Conservation (phyloP, 1,139 yeast species). For the Nakaseomyces bracarensis region DNA sequence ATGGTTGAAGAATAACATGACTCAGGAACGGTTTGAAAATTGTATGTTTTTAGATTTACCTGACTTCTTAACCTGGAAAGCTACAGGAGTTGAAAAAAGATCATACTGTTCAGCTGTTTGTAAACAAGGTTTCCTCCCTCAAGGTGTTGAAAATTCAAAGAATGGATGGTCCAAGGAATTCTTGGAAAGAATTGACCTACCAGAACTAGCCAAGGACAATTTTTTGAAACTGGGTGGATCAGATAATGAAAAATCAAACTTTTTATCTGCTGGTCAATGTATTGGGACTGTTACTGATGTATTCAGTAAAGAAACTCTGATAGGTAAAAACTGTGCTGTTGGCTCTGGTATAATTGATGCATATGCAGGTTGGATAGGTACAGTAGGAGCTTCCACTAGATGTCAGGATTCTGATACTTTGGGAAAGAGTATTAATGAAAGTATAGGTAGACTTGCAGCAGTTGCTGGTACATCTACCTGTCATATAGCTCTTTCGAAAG, state of each 20-base stretch:
- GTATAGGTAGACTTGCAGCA: conserved; percentile 86
- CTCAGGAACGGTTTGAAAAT: conserved; percentile 47
- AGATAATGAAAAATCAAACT: conserved; percentile 37
- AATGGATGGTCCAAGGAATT: conserved; percentile 90
- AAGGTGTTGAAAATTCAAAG: conserved; percentile 76
- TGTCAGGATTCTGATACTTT: conserved; percentile 37
- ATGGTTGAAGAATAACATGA: conserved; percentile 87
- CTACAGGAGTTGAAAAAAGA: conserved; percentile 80
- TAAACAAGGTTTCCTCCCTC: conserved; percentile 90
- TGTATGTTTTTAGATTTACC: conserved; percentile 88
- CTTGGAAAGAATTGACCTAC: conserved; percentile 55
- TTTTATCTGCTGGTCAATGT: conserved; percentile 78
- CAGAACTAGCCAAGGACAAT: conserved; percentile 68
- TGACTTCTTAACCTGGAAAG: conserved; percentile 82
- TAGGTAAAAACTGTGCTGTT: conserved; percentile 70
- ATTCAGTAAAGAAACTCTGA: conserved; percentile 80
- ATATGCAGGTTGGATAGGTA: conserved; percentile 97
- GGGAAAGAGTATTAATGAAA: conserved; percentile 42
- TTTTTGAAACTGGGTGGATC: conserved; percentile 80
- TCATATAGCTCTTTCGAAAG: conserved; percentile 79
- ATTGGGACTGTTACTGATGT: conserved; percentile 60
- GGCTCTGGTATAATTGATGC: conserved; percentile 97
- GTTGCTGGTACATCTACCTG: conserved; percentile 98
- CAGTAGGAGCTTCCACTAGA: conserved; percentile 77
- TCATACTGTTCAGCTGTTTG: conserved; percentile 87